phyloP scores from a whole-genome alignment of 306 rosid genomes.

The Pterocarpus macrocarpus region DNA sequence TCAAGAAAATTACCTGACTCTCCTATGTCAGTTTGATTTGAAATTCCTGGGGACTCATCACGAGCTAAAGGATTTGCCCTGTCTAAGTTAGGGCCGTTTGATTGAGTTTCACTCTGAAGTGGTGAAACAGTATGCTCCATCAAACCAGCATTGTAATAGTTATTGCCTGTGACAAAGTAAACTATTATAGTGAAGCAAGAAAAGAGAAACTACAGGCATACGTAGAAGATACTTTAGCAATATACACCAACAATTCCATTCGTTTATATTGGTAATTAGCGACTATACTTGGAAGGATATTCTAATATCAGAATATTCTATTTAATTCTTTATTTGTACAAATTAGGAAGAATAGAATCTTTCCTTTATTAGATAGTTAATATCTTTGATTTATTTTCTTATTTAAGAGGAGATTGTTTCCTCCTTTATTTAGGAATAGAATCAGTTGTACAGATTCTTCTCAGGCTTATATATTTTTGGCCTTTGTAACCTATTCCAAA shows the following conservation, averaged over 20 bases:
- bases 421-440: too few relatives aligned
- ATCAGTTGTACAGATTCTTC: too few relatives aligned
- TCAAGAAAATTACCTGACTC: slow-evolving; percentile 68
- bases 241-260: not conserved
- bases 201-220: not conserved
- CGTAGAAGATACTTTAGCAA: not conserved
- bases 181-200: slow-evolving; percentile 22
- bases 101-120: slow-evolving; percentile 61
- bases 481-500: too few relatives aligned
- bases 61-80: slow-evolving; percentile 56
- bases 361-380: too few relatives aligned
- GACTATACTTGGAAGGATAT: too few relatives aligned
- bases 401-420: too few relatives aligned
- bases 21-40: slow-evolving; percentile 55
- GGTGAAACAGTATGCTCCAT: slow-evolving; percentile 57
- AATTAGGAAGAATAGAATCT: too few relatives aligned
- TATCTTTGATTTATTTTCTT: too few relatives aligned
- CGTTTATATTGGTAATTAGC: not conserved
- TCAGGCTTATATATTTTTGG: too few relatives aligned
- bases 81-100: slow-evolving; percentile 54
- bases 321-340: too few relatives aligned
- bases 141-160: slow-evolving; percentile 48
- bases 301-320: too few relatives aligned
- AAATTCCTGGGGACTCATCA: slow-evolving; percentile 76
- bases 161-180: slow-evolving; percentile 48